Evolutionary conservation across 257 asterid genomes (phyloP), one percentile per base, ranked within the genome.

Genomic region (Nicotiana tomentosiformis): DNA sequence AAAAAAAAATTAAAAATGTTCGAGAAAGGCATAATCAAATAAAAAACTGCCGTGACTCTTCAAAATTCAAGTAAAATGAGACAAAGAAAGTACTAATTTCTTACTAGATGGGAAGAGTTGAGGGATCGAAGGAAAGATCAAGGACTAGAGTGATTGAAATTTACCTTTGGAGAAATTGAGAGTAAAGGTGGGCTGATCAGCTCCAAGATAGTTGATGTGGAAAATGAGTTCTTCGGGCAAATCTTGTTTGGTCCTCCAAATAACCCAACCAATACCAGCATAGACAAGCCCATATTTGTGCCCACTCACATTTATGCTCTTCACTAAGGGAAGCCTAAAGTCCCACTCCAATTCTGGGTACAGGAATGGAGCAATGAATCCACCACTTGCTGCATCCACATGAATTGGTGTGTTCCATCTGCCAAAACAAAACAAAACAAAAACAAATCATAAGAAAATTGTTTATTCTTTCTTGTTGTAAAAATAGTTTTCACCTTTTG

Each of bases 371-470:
- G 89, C 88, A 55, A 84, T 87, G 80, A 87, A 87, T 30, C 89
- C 89, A 37, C 89, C 89, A 78, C 89, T 87, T 7, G 89, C 89
- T 82, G 89, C 89, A 84, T 87, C 89, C 57, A 87, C 89, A 79
- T 87, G 89, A 51, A 87, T 84, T 16, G 89, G 89, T 1, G 89
- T 87, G 49, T 87, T 84, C 89, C 89, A 87, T 9, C 89, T 86
- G 12, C 66, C 81, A 65, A 49, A 77, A 43, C 15, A 8, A 5
- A 1, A 46, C 33, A 17, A 7, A 76, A 8, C 5, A 29, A 29
- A 29, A 29, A 29, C 0, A 10, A 66, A 5, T 53, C 49, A 69
- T 26, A 82, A 10, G 20, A 23, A 23, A 26, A 4, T 29, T 11
- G 3, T 17, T 32, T 18, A 39, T 74, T 23, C 29, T 5, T 7